phyloP scores from a whole-genome alignment of 495 filamentous ascomycete genomes.

The Penicillium psychrofluorescens region DNA sequence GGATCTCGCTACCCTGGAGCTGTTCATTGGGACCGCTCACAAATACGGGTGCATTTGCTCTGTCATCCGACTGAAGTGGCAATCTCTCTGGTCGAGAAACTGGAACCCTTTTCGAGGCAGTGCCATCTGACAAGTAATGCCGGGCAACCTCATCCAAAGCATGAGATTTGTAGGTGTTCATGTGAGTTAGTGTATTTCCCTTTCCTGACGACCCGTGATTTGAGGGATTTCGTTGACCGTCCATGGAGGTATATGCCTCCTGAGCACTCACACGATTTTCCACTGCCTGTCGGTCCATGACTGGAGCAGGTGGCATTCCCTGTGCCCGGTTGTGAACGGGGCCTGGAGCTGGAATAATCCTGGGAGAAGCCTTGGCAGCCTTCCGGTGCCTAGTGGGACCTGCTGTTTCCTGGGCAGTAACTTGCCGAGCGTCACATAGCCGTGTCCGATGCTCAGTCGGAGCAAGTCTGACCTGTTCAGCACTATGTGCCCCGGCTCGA shows the following conservation, averaged over 20 bases:
- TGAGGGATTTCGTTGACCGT: conserved; percentile 2
- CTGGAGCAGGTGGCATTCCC: conserved; percentile 2
- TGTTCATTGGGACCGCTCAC: conserved; percentile 26
- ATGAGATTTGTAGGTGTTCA: conserved; percentile 19
- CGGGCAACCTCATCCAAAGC: conserved; percentile 10
- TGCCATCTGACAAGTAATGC: not conserved
- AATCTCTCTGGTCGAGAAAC: conserved; percentile 11
- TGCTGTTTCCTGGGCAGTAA: conserved; percentile 9
- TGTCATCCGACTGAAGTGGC: conserved; percentile 8
- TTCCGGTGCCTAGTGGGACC: conserved; percentile 8
- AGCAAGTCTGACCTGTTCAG: conserved; percentile 4
- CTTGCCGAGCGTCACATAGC: conserved; percentile 14
- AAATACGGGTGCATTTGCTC: conserved; percentile 27
- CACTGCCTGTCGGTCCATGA: conserved; percentile 2
- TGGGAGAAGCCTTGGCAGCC: conserved; percentile 7
- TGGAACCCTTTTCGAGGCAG: conserved; percentile 11
- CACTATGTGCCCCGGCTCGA: conserved; percentile 18
- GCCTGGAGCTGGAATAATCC: conserved; percentile 8
- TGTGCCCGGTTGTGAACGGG: conserved; percentile 10
- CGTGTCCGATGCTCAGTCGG: conserved; percentile 12
- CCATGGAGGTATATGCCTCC: conserved; percentile 8
- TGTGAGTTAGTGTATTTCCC: conserved; percentile 19
- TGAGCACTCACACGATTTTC: conserved; percentile 9
- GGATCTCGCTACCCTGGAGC: conserved; percentile 9
- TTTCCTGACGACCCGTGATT: conserved; percentile 3